A percentile compares a stretch with the other conserved stretches of the same genome.
Conservation (phyloP, 1,139 yeast genomes). For the Sugiyamaella paludigena region DNA sequence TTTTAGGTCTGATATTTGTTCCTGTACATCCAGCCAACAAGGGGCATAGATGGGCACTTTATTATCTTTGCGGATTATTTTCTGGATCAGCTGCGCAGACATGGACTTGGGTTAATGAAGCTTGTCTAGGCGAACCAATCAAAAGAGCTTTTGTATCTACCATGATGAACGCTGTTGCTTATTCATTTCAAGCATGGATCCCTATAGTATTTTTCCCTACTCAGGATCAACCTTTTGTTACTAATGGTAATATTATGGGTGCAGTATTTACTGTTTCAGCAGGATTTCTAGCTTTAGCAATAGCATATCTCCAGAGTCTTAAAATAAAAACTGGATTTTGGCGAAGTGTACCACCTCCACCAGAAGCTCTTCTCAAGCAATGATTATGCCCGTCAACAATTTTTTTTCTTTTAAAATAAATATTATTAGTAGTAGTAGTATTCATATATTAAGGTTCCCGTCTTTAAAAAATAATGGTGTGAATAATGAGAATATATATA, state of each 20-base stretch:
- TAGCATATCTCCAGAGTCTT: constrained; percentile 19
- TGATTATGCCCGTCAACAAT: too few relatives aligned
- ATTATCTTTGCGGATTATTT: constrained; percentile 29
- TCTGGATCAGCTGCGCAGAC: constrained; percentile 30
- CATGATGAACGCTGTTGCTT: constrained; percentile 25
- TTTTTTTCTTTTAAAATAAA: too few relatives aligned
- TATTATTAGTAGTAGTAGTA: too few relatives aligned
- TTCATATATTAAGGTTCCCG: too few relatives aligned
- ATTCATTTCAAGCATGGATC: constrained; percentile 23
- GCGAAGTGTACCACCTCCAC: constrained; percentile 7
- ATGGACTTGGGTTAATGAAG: constrained; percentile 33
- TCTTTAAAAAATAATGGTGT: too few relatives aligned
- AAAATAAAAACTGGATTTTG: constrained; percentile 18
- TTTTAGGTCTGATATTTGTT: constrained; percentile 8
- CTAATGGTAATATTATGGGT: constrained; percentile 19
- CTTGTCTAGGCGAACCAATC: constrained; percentile 25
- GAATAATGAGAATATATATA: too few relatives aligned
- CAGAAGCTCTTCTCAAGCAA: too few relatives aligned
- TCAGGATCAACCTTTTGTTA: constrained; percentile 23
- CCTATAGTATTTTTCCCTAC: constrained; percentile 25
- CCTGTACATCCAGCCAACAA: constrained; percentile 30
- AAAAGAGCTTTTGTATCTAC: constrained; percentile 28
- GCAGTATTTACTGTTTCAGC: constrained; percentile 14
- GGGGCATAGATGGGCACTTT: constrained; percentile 29
- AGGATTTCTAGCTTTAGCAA: constrained; percentile 9